Evolutionary conservation across 2,329 filamentous ascomycete species (phyloP), one percentile per base, ranked within the genome.

Genomic region (Didymella lethalis): DNA sequence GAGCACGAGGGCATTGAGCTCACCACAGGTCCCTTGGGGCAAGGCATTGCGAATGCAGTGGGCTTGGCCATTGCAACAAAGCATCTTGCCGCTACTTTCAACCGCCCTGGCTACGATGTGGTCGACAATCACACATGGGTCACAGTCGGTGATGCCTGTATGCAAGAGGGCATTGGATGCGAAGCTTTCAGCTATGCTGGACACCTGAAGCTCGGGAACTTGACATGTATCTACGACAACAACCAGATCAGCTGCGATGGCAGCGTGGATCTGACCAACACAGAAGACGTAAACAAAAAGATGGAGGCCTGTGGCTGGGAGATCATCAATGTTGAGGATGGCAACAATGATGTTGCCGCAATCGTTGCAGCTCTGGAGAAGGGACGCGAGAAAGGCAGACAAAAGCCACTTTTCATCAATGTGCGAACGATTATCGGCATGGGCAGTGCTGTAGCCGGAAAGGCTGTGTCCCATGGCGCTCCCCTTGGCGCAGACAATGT

Each of bases 171-270:
- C 25, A 83, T 87, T 1, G 80, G 78, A 0, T 76, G 85, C 3
- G 85, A 87, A 68, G 81, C 85, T 0, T 81, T 87, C 50, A 80
- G 80, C 11, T 78, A 85, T 14, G 84, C 84, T 2, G 84, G 84
- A 0, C 83, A 85, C 68, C 80, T 80, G 71, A 78, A 77, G 62
- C 77, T 87, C 11, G 80, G 83, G 70, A 87, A 86, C 68, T 70
- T 87, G 4, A 80, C 80, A 7, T 72, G 86, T 26, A 82, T 86
- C 48, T 87, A 86, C 62, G 85, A 87, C 64, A 86, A 86, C 70
- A 86, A 87, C 70, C 81, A 85, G 64, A 77, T 86, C 49, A 86
- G 83, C 4, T 86, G 84, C 63, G 84, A 86, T 58, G 84, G 85
- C 0, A 79, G 78, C 1, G 79, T 86, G 3, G 83, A 85, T 71